Evolutionary conservation across 1,284 basidiomycete species (phyloP).

Genomic region (Phylloporus sp.): DNA sequence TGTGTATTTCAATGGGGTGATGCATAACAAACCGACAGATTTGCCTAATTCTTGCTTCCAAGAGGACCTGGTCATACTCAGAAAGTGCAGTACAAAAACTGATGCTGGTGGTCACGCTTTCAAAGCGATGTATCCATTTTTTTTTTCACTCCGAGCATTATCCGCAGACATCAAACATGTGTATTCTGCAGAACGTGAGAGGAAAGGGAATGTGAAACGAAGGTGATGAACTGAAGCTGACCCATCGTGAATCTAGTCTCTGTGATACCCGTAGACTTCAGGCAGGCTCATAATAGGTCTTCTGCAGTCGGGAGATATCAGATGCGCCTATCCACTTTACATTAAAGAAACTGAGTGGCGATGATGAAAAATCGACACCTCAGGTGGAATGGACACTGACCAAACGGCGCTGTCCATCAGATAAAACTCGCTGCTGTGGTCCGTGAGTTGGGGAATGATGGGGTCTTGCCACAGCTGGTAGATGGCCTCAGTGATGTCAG

Average conservation of each 20-base stretch:
- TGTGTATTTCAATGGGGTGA: not conserved
- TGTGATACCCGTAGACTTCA: slow-evolving; percentile 92
- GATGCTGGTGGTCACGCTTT: slow-evolving; percentile 94
- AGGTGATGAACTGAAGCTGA: slow-evolving; percentile 70
- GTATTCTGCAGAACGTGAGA: slow-evolving; percentile 65
- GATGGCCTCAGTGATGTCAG: slow-evolving; percentile 81
- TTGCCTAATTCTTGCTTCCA: slow-evolving; percentile 81
- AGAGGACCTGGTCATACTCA: slow-evolving; percentile 91
- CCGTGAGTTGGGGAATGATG: slow-evolving; percentile 86
- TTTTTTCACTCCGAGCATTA: slow-evolving; percentile 85
- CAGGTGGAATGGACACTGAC: slow-evolving; percentile 56
- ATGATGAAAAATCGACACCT: slow-evolving; percentile 9
- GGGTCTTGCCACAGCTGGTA: slow-evolving; percentile 91
- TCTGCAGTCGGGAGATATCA: slow-evolving; percentile 89
- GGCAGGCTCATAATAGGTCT: slow-evolving; percentile 89
- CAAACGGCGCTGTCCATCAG: slow-evolving; percentile 96
- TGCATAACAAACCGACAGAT: slow-evolving; percentile 44
- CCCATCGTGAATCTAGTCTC: slow-evolving; percentile 87
- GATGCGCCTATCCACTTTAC: slow-evolving; percentile 82
- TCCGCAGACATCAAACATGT: slow-evolving; percentile 94
- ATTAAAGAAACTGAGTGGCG: slow-evolving; percentile 75
- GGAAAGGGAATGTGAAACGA: slow-evolving; percentile 55
- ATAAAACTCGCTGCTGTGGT: slow-evolving; percentile 90
- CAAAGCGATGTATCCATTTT: slow-evolving; percentile 96
- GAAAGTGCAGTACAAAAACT: slow-evolving; percentile 95